Evolutionary conservation across 2,329 filamentous ascomycete genomes (phyloP), one percentile per base, ranked within the genome.

Genomic region (Pestalotiopsis sp.): DNA sequence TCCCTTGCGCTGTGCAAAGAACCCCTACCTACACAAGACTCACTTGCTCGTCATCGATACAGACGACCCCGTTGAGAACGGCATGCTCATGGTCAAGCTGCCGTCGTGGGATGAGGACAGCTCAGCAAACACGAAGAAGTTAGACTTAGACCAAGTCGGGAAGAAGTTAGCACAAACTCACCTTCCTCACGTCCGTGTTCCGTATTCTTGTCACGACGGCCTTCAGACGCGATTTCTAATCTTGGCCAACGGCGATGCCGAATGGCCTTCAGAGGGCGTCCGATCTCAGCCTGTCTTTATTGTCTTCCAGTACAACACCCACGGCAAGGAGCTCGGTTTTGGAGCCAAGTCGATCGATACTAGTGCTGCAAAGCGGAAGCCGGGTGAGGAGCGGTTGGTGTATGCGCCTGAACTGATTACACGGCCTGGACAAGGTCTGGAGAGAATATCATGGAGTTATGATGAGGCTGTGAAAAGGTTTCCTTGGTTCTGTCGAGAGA

Each of bases 401-500:
- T 70, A 64, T 57, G 67, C 49, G 14, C 45, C 45, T 1, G 17
- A n/a, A 17, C 3, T 52, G 45, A 20, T 52, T 3, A 52, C 17
- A 11, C n/a, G 17, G 45, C 45, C 45, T 1, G 45, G 45, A 6
- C 45, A 62, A 6, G 67, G 69, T 36, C 41, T 63, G 36, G 68
- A 69, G 41, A 68, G 25, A 11, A 59, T 69, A 17, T 39, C 6
- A 20, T 70, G 70, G 70, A 67, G 25, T 41, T 71, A 67, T 45
- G 64, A 69, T 27, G 69, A 71, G 61, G 69, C 69, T 13, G 69
- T 70, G 64, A 66, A 52, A 62, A 55, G 67, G 36, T 71, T 71
- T 31, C 70, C 70, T 64, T 70, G 67, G 70, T 68, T 71, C 13
- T 71, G 69, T 23, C 45, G 65, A 14, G 62, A 69, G 67, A 66